These are phyloP conservation scores for Didymella glomerata DNA, from an alignment of 2,329 filamentous ascomycete genomes.

Conservation along the genomic window DNA sequence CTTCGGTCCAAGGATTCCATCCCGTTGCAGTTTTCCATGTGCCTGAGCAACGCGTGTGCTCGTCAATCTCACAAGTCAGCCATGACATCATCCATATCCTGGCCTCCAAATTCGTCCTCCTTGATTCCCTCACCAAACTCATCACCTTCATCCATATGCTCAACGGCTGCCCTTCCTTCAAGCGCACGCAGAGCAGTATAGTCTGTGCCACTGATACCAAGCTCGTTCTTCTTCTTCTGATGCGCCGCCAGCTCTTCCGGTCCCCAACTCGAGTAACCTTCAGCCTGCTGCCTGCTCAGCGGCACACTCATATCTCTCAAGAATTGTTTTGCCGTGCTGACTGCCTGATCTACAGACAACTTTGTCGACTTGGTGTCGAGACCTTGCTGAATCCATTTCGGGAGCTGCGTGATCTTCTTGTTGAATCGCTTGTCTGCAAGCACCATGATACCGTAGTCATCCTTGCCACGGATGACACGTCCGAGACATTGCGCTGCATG, in stretches of 20 bases:
- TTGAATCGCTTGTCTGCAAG: conserved; percentile 92
- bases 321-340: conserved; percentile 88
- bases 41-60: background rate
- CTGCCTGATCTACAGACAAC: conserved; percentile 93
- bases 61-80: conserved; percentile 36
- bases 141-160: conserved; percentile 27
- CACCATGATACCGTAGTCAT: conserved; percentile 99
- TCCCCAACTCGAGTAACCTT: conserved; percentile 94
- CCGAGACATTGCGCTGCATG: conserved; percentile 96
- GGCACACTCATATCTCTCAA: conserved; percentile 91
- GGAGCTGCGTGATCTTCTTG: conserved; percentile 88
- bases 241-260: conserved; percentile 78
- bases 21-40: background rate
- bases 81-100: conserved; percentile 50
- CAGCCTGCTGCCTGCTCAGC: conserved; percentile 81
- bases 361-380: conserved; percentile 86
- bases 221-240: conserved; percentile 76
- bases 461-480: conserved; percentile 92
- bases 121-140: conserved; percentile 24
- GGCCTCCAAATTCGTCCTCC: conserved; percentile 48
- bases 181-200: conserved; percentile 51
- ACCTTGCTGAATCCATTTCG: conserved; percentile 95
- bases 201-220: conserved; percentile 70
- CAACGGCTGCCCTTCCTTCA: conserved; percentile 42
- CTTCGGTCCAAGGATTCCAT: background rate